These are phyloP conservation scores for Arthrobotrys sphaeroides DNA, from an alignment of 2,329 filamentous ascomycete species.

Conservation along the genomic window DNA sequence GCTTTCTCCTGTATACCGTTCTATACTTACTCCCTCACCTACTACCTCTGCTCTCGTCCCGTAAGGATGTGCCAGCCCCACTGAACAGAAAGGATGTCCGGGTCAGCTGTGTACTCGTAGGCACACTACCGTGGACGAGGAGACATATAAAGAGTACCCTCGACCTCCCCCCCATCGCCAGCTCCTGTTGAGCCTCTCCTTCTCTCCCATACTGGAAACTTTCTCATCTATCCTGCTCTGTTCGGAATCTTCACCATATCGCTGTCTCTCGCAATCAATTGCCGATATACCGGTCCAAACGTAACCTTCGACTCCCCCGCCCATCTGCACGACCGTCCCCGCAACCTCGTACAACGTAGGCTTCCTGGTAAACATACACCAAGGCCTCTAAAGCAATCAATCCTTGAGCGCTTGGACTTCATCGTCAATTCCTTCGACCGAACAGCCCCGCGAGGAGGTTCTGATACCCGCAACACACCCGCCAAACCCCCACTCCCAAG, in stretches of 20 bases:
- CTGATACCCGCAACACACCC: conserved; percentile 36
- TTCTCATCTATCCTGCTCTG: conserved; percentile 44
- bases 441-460: conserved; percentile 25
- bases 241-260: conserved; percentile 4
- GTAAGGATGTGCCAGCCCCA: conserved; percentile 51
- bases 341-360: conserved; percentile 43
- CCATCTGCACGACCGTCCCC: conserved; percentile 26
- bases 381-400: conserved; percentile 49
- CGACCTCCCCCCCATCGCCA: conserved; percentile 30
- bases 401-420: conserved; percentile 48
- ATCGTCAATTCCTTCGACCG: conserved; percentile 44
- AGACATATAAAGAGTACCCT: conserved; percentile 50
- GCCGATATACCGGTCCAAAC: conserved; percentile 10
- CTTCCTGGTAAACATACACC: conserved; percentile 22
- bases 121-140: conserved; percentile 40
- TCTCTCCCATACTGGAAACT: conserved; percentile 18
- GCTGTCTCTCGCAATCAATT: conserved; percentile 32
- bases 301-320: neutral
- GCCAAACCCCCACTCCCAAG: conserved; percentile 24
- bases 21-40: conserved; percentile 8
- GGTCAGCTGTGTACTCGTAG: conserved; percentile 50
- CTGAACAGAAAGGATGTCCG: conserved; percentile 49
- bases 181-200: conserved; percentile 41
- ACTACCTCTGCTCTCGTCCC: conserved; percentile 36
- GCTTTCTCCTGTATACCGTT: neutral